Conservation (phyloP, 2,329 filamentous ascomycete species). For the Trichothecium roseum region DNA sequence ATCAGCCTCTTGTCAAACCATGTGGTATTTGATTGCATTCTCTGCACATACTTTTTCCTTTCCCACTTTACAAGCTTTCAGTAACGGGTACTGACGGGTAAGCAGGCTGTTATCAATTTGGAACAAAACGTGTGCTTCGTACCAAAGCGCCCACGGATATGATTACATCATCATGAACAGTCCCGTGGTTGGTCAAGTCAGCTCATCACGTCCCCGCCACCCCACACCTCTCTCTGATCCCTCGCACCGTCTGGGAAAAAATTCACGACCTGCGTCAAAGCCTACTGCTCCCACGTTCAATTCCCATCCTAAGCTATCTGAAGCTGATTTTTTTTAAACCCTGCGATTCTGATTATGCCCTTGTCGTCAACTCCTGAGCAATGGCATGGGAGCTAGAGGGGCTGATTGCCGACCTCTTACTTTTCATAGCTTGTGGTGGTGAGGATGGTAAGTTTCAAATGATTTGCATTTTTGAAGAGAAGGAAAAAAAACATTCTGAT, state of each 20-base stretch:
- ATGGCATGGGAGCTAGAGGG: slow-evolving; percentile 29
- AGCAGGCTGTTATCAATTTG: too few relatives aligned
- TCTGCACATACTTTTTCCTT: too few relatives aligned
- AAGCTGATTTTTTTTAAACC: slow-evolving; percentile 1
- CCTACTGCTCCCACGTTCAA: slow-evolving; percentile 1
- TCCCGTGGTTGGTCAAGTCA: too few relatives aligned
- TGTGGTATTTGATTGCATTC: too few relatives aligned
- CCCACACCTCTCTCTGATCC: background rate
- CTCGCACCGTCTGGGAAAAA: background rate
- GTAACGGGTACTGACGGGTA: too few relatives aligned
- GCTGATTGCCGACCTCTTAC: slow-evolving; percentile 23
- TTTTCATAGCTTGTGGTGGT: slow-evolving; percentile 25
- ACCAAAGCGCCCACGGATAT: too few relatives aligned
- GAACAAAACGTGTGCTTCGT: too few relatives aligned
- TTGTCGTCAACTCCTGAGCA: slow-evolving; percentile 5
- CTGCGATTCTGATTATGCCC: slow-evolving; percentile 13
- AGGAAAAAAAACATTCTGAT: slow-evolving; percentile 2
- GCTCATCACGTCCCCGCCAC: background rate
- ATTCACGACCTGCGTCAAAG: background rate
- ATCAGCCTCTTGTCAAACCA: background rate
- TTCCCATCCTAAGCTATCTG: background rate
- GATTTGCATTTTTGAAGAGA: background rate
- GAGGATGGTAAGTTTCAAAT: slow-evolving; percentile 21
- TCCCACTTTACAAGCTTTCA: too few relatives aligned
- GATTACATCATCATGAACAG: too few relatives aligned